Percentiles rank a stretch among this genome's conserved stretches.
These are phyloP conservation scores for Hypoxylon sp. DNA, from an alignment of 2,329 filamentous ascomycete genomes.

Conservation along the genomic window DNA sequence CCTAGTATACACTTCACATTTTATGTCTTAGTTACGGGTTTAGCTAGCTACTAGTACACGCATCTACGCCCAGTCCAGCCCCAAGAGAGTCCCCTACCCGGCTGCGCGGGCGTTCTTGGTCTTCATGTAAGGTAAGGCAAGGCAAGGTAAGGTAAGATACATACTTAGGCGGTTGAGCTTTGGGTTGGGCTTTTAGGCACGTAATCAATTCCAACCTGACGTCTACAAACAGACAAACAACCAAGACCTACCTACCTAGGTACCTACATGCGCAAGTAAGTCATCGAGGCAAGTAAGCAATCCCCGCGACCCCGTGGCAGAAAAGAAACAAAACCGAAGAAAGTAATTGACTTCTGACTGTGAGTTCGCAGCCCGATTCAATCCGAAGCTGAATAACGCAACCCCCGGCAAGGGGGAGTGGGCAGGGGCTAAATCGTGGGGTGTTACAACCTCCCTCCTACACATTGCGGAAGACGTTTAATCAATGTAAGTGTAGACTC, in stretches of 20 bases:
- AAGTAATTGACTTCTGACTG: slow-evolving; percentile 37
- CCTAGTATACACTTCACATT: slow-evolving; percentile 18
- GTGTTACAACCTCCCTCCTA: not conserved
- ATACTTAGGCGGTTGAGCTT: slow-evolving; percentile 9
- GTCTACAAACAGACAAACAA: not conserved
- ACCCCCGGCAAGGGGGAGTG: not conserved
- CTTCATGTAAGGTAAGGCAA: not conserved
- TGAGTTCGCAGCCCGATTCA: slow-evolving; percentile 14
- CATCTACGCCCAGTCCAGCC: not conserved
- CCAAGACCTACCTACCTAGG: not conserved
- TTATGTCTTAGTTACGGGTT: slow-evolving; percentile 6
- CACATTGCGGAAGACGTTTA: slow-evolving; percentile 8
- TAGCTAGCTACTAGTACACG: not conserved
- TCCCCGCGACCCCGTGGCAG: not conserved
- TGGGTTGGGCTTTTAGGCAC: slow-evolving; percentile 39
- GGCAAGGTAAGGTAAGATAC: too few relatives aligned
- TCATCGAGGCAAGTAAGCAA: too few relatives aligned
- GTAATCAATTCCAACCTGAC: slow-evolving; percentile 37
- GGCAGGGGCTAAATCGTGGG: not conserved
- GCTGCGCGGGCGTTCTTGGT: not conserved
- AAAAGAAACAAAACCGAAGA: not conserved
- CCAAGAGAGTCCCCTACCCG: not conserved
- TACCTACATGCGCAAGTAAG: not conserved
- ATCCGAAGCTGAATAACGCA: not conserved
- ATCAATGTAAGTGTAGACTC: slow-evolving; percentile 8